Evolutionary conservation across 1,139 yeast genomes (phyloP), one percentile per base, ranked within the genome.

Genomic region (Kurtzmaniella natalensis): DNA sequence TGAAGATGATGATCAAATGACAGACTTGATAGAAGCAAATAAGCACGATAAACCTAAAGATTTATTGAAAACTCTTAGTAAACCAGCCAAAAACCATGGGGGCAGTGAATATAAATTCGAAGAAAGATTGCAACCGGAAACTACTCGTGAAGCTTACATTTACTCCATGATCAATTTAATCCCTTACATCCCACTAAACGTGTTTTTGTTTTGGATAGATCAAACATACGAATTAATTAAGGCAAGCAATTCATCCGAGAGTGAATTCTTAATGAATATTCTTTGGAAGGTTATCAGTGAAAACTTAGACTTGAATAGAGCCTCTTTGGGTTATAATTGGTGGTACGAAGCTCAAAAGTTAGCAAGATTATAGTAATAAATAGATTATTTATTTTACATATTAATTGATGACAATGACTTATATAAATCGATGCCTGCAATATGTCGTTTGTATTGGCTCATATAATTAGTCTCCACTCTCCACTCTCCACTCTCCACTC

Each of bases 251-350:
- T 64, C 57, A 7, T 28, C 24, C 2, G 76, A 70, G 39, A 35
- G 37, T 13, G 33, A 33, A 2, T 68, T 56, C 33, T 53, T 69
- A 39, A 38, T 42, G 2, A 43, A 42, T 3, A 51, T 55, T 37
- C 46, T 66, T 29, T 69, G 76, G 75, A 60, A 56, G 37, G 59
- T 64, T 2, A 36, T 70, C 11, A 64, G 73, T 41, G 72, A 67
- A 40, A 67, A 65, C 38, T 61, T 78, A 41, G 84, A 80, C 43
- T 61, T 78, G 37, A 75, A 76, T 42, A 61, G 84, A 42, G 74
- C 81, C 3, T 79, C 75, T 35, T 46, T 78, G 25, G 92, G 81
- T 3, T 72, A 79, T 37, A 56, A 60, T 21, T 83, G 89, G 88
- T 83, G 84, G 83, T 78, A 74, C 43, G 55, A 51, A 29, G 40